A percentile compares a stretch with the other conserved stretches of the same genome.
phyloP scores from a whole-genome alignment of 257 asterid genomes.

The Gentiana straminea region DNA sequence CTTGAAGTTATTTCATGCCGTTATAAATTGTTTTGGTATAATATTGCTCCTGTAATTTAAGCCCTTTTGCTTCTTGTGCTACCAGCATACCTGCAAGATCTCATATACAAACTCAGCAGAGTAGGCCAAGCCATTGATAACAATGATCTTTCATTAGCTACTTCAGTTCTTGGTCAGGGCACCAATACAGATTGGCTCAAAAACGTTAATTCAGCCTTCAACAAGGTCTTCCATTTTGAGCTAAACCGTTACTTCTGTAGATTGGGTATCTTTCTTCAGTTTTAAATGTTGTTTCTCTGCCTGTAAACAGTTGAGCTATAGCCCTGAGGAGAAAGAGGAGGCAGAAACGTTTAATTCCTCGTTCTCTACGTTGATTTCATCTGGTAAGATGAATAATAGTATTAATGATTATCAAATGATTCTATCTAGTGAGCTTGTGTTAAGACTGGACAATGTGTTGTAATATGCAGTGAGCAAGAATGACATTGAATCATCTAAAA shows the following conservation, averaged over 20 bases:
- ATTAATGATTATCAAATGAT: too few relatives aligned
- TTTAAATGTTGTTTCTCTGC: neutral
- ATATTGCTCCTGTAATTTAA: too few relatives aligned
- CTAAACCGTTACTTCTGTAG: neutral
- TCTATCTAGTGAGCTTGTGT: neutral
- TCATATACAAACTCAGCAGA: constrained; percentile 69
- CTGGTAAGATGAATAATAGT: constrained; percentile 32
- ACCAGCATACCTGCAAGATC: constrained; percentile 83
- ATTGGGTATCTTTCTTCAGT: constrained; percentile 1
- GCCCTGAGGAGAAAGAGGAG: constrained; percentile 73
- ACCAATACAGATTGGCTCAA: constrained; percentile 66
- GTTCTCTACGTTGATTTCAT: constrained; percentile 51
- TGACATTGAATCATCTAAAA: constrained; percentile 64
- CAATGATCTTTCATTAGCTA: constrained; percentile 58
- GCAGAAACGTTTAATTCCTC: constrained; percentile 58
- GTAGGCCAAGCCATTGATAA: constrained; percentile 81
- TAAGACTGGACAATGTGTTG: neutral
- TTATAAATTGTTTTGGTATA: too few relatives aligned
- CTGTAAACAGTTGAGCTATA: constrained; percentile 57
- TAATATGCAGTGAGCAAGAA: constrained; percentile 47
- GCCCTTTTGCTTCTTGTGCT: neutral
- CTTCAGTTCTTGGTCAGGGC: constrained; percentile 60
- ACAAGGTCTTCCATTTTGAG: constrained; percentile 36
- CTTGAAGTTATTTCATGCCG: too few relatives aligned
- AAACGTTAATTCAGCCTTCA: constrained; percentile 60